Conservation (phyloP, 805 yeast genomes). For the Candida chauliodis region DNA sequence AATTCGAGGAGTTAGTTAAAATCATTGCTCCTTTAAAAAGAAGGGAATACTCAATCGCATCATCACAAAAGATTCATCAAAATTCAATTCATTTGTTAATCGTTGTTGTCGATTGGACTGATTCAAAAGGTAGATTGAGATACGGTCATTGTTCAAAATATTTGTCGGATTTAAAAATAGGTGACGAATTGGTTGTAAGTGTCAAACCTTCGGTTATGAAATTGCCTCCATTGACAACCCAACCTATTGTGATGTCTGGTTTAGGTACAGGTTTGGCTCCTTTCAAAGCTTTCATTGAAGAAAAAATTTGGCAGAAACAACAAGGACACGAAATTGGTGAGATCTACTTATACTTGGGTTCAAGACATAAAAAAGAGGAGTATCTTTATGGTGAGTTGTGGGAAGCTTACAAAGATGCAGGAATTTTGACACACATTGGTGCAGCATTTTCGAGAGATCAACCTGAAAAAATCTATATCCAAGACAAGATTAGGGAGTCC, state of each 20-base stretch:
- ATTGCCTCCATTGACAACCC: constrained; percentile 79
- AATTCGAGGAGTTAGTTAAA: constrained; percentile 62
- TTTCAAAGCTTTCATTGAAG: constrained; percentile 95
- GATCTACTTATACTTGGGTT: constrained; percentile 82
- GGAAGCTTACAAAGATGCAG: constrained; percentile 94
- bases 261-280: constrained; percentile 98
- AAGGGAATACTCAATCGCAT: constrained; percentile 96
- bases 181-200: constrained; percentile 84
- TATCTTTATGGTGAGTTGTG: constrained; percentile 94
- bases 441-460: constrained; percentile 99
- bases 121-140: constrained; percentile 77
- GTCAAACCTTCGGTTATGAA: constrained; percentile 98
- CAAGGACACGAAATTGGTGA: constrained; percentile 91
- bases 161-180: constrained; percentile 72
- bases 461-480: constrained; percentile 89
- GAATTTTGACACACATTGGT: constrained; percentile 88
- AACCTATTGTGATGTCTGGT: constrained; percentile 95
- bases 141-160: constrained; percentile 94
- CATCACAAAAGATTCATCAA: constrained; percentile 89
- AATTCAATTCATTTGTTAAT: constrained; percentile 86
- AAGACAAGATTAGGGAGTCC: constrained; percentile 83
- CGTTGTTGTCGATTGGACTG: constrained; percentile 96
- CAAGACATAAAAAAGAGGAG: constrained; percentile 94
- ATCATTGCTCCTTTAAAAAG: constrained; percentile 86
- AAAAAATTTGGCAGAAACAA: constrained; percentile 86